A percentile compares a stretch with the other conserved stretches of the same genome.
Conservation (phyloP, 75 land plant genomes). For the Sequoiadendron giganteum region DNA sequence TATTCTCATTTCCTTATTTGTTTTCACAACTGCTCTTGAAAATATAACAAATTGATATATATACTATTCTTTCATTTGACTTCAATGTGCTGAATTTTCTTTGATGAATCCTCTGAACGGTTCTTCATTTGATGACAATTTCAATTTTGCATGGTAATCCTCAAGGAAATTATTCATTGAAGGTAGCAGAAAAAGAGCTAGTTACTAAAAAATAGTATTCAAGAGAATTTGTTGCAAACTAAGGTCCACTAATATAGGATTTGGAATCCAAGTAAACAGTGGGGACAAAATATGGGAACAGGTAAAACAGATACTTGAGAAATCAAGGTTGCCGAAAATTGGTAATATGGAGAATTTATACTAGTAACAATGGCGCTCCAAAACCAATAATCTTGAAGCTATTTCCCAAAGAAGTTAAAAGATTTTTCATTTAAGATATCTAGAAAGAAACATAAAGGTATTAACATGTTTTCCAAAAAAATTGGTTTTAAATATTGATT, state of each 20-base stretch:
- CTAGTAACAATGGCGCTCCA: background rate
- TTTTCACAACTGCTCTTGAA: background rate
- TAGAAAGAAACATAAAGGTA: background rate
- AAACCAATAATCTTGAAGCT: background rate
- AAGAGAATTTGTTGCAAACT: background rate
- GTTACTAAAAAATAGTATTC: background rate
- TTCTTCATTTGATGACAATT: background rate
- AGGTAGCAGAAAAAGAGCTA: background rate
- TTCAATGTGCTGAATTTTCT: background rate
- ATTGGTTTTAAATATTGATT: background rate
- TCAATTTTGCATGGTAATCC: background rate
- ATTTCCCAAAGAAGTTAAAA: background rate
- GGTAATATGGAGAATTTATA: background rate
- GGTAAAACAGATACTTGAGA: background rate
- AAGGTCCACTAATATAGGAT: background rate
- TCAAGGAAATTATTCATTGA: background rate
- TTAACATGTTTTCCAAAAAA: background rate
- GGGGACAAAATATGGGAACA: background rate
- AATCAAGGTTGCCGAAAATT: background rate
- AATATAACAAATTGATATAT: background rate
- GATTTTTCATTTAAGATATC: background rate
- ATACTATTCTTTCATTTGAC: background rate
- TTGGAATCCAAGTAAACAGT: background rate
- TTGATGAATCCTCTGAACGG: background rate
- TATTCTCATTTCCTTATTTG: no score